Evolutionary conservation across 2,329 filamentous ascomycete species (phyloP).

Genomic region (Ceratocystis variospora): DNA sequence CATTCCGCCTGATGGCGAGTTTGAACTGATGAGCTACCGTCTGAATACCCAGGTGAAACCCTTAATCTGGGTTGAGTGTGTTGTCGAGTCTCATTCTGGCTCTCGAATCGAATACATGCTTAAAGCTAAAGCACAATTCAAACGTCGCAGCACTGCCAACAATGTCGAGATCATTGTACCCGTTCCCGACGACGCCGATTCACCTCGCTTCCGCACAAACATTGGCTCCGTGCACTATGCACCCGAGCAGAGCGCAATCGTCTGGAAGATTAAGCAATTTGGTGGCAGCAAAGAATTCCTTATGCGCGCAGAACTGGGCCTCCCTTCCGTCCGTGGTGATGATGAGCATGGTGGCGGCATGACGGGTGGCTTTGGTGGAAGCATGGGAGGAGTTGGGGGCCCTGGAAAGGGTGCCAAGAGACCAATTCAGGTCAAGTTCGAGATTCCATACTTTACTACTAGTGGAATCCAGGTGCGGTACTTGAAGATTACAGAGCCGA

Average conservation of each 20-base stretch:
- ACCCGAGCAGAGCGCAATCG: constrained; percentile 90
- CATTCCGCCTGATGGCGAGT: constrained; percentile 95
- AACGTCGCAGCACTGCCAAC: constrained; percentile 91
- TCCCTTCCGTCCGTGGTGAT: constrained; percentile 87
- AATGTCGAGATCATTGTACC: constrained; percentile 97
- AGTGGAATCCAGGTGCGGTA: constrained; percentile 97
- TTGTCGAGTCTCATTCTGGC: constrained; percentile 90
- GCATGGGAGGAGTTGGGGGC: constrained; percentile 80
- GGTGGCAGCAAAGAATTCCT: constrained; percentile 96
- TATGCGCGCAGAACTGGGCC: constrained; percentile 90
- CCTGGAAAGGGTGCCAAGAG: constrained; percentile 73
- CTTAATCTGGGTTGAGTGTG: constrained; percentile 95
- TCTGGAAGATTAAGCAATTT: constrained; percentile 99
- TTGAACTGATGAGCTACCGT: constrained; percentile 98
- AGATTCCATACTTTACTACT: constrained; percentile 99
- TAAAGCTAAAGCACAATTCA: constrained; percentile 96
- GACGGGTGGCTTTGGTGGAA: constrained; percentile 93
- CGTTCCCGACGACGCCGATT: constrained; percentile 93
- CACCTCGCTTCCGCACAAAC: constrained; percentile 90
- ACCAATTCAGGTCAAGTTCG: constrained; percentile 97
- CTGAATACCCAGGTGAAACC: constrained; percentile 98
- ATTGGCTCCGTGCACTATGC: constrained; percentile 96
- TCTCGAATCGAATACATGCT: constrained; percentile 98
- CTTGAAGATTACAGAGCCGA: constrained; percentile 97
- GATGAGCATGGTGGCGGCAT: constrained; percentile 93